Conservation (phyloP, 495 filamentous ascomycete species). For the Podospora sp. region DNA sequence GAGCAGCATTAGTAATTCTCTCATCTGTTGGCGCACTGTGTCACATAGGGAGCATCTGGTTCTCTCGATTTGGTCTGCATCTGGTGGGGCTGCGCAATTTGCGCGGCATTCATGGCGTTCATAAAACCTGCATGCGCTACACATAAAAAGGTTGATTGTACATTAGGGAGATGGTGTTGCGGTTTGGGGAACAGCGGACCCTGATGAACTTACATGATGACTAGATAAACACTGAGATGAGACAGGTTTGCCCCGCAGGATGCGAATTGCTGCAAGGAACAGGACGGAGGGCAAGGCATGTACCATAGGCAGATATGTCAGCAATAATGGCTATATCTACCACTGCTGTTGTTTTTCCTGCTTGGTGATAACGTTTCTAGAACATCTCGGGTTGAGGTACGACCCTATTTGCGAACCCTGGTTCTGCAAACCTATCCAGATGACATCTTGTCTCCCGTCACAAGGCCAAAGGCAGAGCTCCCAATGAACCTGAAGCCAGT, state of each 20-base stretch:
- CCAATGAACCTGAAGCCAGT: no score
- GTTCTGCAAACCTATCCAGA: no score
- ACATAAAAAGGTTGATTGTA: conserved; percentile 23
- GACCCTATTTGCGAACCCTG: no score
- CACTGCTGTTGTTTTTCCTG: neutral
- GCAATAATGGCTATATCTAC: conserved; percentile 6
- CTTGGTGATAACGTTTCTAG: neutral
- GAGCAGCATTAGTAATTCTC: conserved; percentile 23
- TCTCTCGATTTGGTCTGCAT: conserved; percentile 28
- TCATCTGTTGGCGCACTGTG: conserved; percentile 3
- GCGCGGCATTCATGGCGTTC: conserved; percentile 30
- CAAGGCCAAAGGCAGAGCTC: no score
- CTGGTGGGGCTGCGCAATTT: conserved; percentile 27
- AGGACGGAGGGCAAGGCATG: conserved; percentile 6
- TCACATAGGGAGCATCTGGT: conserved; percentile 16
- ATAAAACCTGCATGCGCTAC: conserved; percentile 26
- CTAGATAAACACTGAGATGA: conserved; percentile 14
- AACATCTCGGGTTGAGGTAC: no score
- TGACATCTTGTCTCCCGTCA: no score
- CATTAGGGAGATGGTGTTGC: conserved; percentile 21
- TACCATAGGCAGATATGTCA: conserved; percentile 14
- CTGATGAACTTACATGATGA: conserved; percentile 16
- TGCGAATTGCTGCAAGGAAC: neutral
- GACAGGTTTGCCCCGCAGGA: conserved; percentile 12
- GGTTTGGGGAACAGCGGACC: conserved; percentile 6